phyloP scores from a whole-genome alignment of 2,329 filamentous ascomycete species.

The Ceratocystis eucalypticola region DNA sequence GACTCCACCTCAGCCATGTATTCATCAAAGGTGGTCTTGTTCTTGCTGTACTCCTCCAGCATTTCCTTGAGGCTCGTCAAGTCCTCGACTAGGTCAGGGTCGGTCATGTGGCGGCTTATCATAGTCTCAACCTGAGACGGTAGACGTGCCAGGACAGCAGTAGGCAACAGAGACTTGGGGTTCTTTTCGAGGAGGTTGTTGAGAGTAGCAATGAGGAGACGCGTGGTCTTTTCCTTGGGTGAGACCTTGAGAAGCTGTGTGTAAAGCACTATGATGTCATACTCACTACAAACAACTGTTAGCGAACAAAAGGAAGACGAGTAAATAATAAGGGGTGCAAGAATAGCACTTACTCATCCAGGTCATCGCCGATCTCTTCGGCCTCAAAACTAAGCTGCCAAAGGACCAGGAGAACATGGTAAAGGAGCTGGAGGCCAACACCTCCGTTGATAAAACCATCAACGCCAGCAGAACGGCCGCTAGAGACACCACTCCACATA shows the following conservation, averaged over 20 bases:
- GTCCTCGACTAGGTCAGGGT: constrained; percentile 51
- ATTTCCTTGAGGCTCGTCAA: constrained; percentile 47
- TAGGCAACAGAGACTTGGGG: constrained; percentile 62
- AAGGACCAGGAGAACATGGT: constrained; percentile 81
- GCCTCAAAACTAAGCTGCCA: constrained; percentile 98
- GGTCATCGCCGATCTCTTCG: constrained; percentile 53
- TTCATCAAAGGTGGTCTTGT: constrained; percentile 70
- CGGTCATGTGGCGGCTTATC: constrained; percentile 46
- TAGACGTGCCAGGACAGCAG: constrained; percentile 73
- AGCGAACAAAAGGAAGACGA: background rate
- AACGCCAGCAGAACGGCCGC: constrained; percentile 45
- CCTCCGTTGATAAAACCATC: constrained; percentile 58
- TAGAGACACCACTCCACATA: constrained; percentile 45
- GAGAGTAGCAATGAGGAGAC: constrained; percentile 77
- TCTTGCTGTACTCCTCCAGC: constrained; percentile 54
- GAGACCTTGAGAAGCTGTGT: constrained; percentile 84
- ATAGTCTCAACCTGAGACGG: constrained; percentile 53
- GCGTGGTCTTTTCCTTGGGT: constrained; percentile 94
- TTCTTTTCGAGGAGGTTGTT: constrained; percentile 66
- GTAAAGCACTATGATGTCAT: constrained; percentile 83
- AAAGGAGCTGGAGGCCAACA: constrained; percentile 82
- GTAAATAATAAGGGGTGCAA: background rate
- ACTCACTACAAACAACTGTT: constrained; percentile 47
- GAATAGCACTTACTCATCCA: constrained; percentile 58
- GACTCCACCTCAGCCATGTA: constrained; percentile 77